Conservation (phyloP, 169 alveolate species). For the Fabrea salina region DNA sequence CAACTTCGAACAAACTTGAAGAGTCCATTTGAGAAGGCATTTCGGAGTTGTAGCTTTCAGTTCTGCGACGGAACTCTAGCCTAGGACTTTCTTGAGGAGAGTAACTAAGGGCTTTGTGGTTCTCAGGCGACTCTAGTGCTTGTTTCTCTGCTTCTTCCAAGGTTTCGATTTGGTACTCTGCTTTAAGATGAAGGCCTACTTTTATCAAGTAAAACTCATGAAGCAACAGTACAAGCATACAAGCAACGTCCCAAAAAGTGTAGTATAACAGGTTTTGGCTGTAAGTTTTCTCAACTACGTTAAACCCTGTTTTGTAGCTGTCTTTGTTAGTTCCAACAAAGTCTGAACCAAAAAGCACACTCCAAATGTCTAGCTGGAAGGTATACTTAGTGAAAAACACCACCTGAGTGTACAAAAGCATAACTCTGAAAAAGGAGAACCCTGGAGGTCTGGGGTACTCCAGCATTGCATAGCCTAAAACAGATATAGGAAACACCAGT, state of each 20-base stretch:
- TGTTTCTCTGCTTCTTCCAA: constrained; percentile 15
- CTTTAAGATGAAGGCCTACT: background rate
- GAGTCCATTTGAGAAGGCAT: too few relatives aligned
- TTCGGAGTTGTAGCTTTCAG: too few relatives aligned
- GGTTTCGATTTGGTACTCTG: constrained; percentile 23
- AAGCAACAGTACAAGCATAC: constrained; percentile 7
- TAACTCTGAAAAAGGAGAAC: background rate
- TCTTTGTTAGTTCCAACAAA: background rate
- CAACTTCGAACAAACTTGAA: too few relatives aligned
- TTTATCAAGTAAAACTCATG: constrained; percentile 18
- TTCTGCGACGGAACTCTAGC: too few relatives aligned
- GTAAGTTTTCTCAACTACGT: constrained; percentile 13
- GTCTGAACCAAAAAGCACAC: background rate
- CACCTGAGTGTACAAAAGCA: background rate
- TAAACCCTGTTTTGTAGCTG: constrained; percentile 14
- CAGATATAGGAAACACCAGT: constrained; percentile 6
- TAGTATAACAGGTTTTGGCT: constrained; percentile 1
- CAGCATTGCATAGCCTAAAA: constrained; percentile 27
- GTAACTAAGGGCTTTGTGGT: too few relatives aligned
- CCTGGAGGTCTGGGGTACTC: constrained; percentile 28
- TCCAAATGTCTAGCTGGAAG: background rate
- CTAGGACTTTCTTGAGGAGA: too few relatives aligned
- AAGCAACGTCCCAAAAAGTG: constrained; percentile 21
- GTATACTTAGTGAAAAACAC: constrained; percentile 10
- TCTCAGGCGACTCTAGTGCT: too few relatives aligned